Conservation (phyloP, 2,329 filamentous ascomycete species). For the Colletotrichum chlorophyti region DNA sequence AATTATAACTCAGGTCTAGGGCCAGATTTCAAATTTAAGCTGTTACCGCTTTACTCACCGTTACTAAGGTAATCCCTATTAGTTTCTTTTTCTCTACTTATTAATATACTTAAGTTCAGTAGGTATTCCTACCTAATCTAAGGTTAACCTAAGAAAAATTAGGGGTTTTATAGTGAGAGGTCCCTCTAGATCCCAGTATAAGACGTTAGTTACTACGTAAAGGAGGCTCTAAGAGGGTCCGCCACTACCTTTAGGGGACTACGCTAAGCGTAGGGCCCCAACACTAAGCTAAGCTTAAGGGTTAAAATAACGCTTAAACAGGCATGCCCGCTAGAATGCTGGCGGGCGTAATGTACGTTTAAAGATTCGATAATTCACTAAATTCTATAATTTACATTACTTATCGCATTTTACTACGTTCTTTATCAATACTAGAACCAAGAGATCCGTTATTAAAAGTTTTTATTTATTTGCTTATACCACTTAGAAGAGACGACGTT, state of each 20-base stretch:
- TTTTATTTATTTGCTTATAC: conserved; percentile 36
- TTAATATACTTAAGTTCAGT: neutral
- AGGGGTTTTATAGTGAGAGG: neutral
- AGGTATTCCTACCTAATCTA: neutral
- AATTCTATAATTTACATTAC: conserved; percentile 40
- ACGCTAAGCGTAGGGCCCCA: neutral
- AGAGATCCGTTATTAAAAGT: conserved; percentile 49
- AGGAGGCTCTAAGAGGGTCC: neutral
- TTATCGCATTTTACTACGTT: conserved; percentile 53
- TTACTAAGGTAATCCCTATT: neutral
- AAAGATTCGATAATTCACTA: conserved; percentile 1
- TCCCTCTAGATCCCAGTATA: neutral
- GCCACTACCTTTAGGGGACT: neutral
- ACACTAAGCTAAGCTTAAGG: neutral
- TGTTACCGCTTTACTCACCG: neutral
- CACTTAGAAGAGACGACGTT: neutral
- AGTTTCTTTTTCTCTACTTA: neutral
- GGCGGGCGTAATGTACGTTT: neutral
- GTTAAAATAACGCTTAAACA: conserved; percentile 8
- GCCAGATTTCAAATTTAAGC: neutral
- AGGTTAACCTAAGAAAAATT: neutral
- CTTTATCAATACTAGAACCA: conserved; percentile 52
- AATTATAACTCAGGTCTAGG: neutral
- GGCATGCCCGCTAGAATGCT: neutral
- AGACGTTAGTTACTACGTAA: neutral